Evolutionary conservation across 179 eudicot genomes (phyloP).

Genomic region (Corrigiola litoralis): DNA sequence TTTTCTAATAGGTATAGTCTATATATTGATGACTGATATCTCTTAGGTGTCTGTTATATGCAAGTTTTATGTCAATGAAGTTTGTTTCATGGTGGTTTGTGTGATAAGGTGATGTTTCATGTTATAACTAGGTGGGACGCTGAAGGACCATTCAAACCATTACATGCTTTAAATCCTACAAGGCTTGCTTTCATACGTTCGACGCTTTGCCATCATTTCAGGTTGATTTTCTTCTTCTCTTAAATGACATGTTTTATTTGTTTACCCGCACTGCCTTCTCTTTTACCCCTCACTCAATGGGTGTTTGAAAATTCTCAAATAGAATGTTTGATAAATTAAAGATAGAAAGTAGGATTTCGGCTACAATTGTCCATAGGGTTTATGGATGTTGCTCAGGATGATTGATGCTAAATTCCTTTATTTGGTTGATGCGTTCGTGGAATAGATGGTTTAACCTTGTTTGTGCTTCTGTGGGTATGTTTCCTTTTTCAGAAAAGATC

Average conservation of each 20-base stretch:
- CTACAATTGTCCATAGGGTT: neutral
- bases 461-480: neutral
- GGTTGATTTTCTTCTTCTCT: conserved; percentile 34
- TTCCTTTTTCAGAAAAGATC: conserved; percentile 70
- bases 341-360: too few relatives aligned
- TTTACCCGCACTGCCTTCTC: neutral
- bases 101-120: neutral
- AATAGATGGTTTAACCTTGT: neutral
- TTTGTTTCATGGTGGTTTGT: neutral
- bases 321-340: neutral
- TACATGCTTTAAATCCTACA: conserved; percentile 88
- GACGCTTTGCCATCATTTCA: conserved; percentile 84
- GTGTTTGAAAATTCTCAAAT: neutral
- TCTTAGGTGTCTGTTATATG: neutral
- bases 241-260: neutral
- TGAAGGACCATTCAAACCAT: conserved; percentile 88
- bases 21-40: neutral
- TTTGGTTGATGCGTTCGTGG: conserved; percentile 5
- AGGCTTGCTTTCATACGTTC: conserved; percentile 83
- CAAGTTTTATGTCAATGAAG: neutral
- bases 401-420: neutral
- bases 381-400: neutral
- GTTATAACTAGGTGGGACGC: conserved; percentile 78
- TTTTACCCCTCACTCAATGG: neutral
- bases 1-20: neutral